These are phyloP conservation scores for Amphirosellinia nigrospora DNA, from an alignment of 495 filamentous ascomycete species.

Conservation along the genomic window DNA sequence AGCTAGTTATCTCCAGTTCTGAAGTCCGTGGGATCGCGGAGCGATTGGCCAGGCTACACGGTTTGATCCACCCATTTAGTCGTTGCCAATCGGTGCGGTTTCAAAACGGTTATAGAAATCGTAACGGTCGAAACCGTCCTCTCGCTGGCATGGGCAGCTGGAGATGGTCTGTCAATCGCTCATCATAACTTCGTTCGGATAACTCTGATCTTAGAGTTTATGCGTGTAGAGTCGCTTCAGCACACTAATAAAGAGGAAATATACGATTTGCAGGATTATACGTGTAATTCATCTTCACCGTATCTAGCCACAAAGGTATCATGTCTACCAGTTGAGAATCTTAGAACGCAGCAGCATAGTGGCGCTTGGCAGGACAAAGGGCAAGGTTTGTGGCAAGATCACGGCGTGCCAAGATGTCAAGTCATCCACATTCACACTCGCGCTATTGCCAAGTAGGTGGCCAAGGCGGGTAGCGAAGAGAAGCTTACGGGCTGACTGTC, in stretches of 20 bases:
- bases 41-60: neutral
- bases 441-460: slow-evolving; percentile 3
- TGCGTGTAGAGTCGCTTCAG: too few species aligned
- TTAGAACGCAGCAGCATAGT: neutral
- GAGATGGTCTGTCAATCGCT: neutral
- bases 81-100: neutral
- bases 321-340: neutral
- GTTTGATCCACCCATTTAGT: too few species aligned
- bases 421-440: slow-evolving; percentile 5
- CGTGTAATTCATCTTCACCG: neutral
- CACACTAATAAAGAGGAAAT: neutral
- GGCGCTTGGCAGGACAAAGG: slow-evolving; percentile 8
- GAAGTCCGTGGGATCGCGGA: neutral
- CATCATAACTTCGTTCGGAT: neutral
- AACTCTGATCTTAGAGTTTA: neutral
- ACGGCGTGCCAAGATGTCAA: slow-evolving; percentile 9
- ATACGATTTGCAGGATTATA: neutral
- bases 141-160: neutral
- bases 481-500: slow-evolving; percentile 18
- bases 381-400: slow-evolving; percentile 7
- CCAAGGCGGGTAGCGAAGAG: slow-evolving; percentile 21
- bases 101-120: neutral
- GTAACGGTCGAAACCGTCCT: neutral
- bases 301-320: neutral
- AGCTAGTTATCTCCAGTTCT: neutral